Percentiles rank a stretch among this genome's conserved stretches.
phyloP scores from a whole-genome alignment of 1,284 basidiomycete genomes.

The Tausonia pullulans region DNA sequence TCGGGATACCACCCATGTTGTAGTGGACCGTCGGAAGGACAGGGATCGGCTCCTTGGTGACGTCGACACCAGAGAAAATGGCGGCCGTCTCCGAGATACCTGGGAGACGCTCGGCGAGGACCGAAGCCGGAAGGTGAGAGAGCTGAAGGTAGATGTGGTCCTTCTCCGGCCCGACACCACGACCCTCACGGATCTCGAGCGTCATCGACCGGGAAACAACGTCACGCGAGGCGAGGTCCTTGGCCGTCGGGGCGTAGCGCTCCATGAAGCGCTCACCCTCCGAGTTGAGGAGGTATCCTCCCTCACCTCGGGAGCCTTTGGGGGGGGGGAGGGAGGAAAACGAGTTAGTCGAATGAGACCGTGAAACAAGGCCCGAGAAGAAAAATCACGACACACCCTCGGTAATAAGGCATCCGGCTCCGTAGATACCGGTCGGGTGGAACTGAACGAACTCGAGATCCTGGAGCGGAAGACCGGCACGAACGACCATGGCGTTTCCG shows the following conservation, averaged over 20 bases:
- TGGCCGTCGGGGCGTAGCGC: slow-evolving; percentile 96
- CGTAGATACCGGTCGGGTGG: slow-evolving; percentile 99
- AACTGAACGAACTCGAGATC: slow-evolving; percentile 99
- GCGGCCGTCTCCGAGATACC: slow-evolving; percentile 99
- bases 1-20: slow-evolving; percentile 99
- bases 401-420: slow-evolving; percentile 96
- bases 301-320: slow-evolving; percentile 92
- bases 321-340: slow-evolving; percentile 5
- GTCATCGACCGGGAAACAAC: slow-evolving; percentile 99
- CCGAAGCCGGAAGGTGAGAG: slow-evolving; percentile 89
- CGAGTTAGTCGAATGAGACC: not conserved
- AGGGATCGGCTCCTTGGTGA: slow-evolving; percentile 98
- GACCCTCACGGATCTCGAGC: slow-evolving; percentile 95
- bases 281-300: slow-evolving; percentile 96
- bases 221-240: slow-evolving; percentile 98
- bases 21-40: slow-evolving; percentile 94
- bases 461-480: slow-evolving; percentile 93
- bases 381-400: slow-evolving; percentile 52
- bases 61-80: slow-evolving; percentile 98
- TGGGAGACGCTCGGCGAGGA: slow-evolving; percentile 93
- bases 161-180: slow-evolving; percentile 97
- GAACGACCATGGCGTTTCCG: slow-evolving; percentile 96
- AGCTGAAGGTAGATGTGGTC: slow-evolving; percentile 97
- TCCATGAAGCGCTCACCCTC: slow-evolving; percentile 99
- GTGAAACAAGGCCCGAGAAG: not conserved